Percentiles rank a stretch among this genome's conserved stretches.
phyloP scores from a whole-genome alignment of 2,329 filamentous ascomycete species.

The Cadophora luteo-olivacea region DNA sequence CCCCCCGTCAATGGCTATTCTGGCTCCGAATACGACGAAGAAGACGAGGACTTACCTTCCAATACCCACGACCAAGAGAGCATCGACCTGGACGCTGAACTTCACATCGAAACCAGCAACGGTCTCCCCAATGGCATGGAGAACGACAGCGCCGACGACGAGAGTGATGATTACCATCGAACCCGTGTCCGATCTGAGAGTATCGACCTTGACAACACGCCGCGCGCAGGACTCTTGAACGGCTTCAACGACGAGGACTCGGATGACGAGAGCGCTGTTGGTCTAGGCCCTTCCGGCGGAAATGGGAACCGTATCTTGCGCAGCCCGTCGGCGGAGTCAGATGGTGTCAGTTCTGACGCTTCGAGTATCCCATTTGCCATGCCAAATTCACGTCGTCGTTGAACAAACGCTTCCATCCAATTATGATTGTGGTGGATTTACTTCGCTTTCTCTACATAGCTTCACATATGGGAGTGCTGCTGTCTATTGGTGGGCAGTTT shows the following conservation, averaged over 20 bases:
- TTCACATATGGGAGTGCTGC: not conserved
- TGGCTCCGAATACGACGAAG: conserved; percentile 13
- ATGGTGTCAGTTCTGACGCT: conserved; percentile 6
- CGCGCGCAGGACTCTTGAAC: not conserved
- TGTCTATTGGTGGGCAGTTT: not conserved
- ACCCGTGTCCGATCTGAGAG: not conserved
- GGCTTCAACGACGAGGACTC: not conserved
- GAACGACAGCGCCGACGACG: not conserved
- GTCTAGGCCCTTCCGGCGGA: not conserved
- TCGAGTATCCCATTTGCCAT: not conserved
- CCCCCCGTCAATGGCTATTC: not conserved
- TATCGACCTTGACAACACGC: not conserved
- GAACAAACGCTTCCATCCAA: too few species aligned
- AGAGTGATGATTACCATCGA: not conserved
- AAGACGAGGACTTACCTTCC: conserved; percentile 11
- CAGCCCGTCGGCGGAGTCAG: not conserved
- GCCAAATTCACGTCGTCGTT: not conserved
- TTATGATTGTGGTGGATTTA: not conserved
- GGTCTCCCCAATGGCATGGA: conserved; percentile 3
- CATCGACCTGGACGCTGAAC: conserved; percentile 17
- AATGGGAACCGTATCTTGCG: not conserved
- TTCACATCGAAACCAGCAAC: not conserved
- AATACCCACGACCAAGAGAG: conserved; percentile 19
- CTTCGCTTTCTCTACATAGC: not conserved
- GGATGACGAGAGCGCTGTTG: conserved; percentile 7